These are phyloP conservation scores for Astragalus glycyphyllos DNA, from an alignment of 306 rosid genomes.

Conservation along the genomic window DNA sequence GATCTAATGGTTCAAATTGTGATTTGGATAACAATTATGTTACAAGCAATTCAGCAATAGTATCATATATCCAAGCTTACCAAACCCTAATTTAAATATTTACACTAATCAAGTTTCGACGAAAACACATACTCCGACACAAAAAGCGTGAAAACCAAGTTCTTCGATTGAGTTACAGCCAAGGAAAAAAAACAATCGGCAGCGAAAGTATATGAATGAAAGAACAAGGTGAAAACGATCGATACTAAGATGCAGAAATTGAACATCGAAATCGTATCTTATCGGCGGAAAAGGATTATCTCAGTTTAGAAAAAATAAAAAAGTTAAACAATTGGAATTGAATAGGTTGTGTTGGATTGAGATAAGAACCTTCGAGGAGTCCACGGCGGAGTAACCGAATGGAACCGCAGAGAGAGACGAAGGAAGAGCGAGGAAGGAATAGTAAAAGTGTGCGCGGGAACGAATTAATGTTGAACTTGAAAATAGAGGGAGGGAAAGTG, in stretches of 20 bases:
- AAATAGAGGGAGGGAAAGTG: conserved; percentile 33
- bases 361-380: conserved; percentile 37
- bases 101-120: neutral
- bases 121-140: neutral
- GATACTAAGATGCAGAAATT: neutral
- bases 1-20: neutral
- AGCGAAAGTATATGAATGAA: neutral
- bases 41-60: neutral
- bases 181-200: neutral
- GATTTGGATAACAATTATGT: neutral
- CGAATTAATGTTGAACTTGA: conserved; percentile 38
- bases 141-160: neutral
- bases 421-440: neutral
- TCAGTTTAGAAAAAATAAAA: neutral
- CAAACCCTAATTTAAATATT: conserved; percentile 40
- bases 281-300: neutral
- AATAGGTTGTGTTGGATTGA: neutral
- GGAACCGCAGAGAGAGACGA: conserved; percentile 12
- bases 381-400: neutral
- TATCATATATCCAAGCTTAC: neutral
- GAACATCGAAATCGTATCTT: neutral
- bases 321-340: neutral
- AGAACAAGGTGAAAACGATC: neutral
- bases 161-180: neutral
- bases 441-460: conserved; percentile 44